Evolutionary conservation across 2,329 filamentous ascomycete genomes (phyloP).

Genomic region (Penicillium digitatum): DNA sequence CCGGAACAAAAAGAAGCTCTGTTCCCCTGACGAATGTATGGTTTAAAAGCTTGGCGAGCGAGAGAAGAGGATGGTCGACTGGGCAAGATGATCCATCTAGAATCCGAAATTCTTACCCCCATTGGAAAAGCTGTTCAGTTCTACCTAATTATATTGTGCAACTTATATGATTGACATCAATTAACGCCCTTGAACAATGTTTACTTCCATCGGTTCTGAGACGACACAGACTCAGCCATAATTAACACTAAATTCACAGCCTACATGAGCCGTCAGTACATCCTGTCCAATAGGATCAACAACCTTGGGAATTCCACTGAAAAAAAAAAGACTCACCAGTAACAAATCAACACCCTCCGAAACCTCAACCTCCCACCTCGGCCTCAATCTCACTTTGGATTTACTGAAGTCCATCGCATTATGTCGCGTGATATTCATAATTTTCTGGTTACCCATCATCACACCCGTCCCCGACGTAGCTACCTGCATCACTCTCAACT

Average conservation of each 20-base stretch:
- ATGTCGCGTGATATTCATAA: conserved; percentile 16
- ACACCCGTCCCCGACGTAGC: conserved; percentile 10
- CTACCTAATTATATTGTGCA: not conserved
- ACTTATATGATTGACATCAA: not conserved
- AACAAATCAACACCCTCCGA: conserved; percentile 24
- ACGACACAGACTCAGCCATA: conserved; percentile 4
- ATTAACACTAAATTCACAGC: conserved; percentile 22
- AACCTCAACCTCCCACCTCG: conserved; percentile 23
- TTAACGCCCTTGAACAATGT: not conserved
- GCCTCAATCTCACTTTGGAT: conserved; percentile 9
- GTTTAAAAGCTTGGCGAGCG: conserved; percentile 3
- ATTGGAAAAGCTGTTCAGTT: not conserved
- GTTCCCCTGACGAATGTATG: conserved; percentile 14
- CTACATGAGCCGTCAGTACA: conserved; percentile 1
- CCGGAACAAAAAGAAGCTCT: conserved; percentile 5
- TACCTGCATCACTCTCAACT: conserved; percentile 16
- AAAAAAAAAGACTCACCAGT: conserved; percentile 13
- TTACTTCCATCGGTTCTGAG: not conserved
- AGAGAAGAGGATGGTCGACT: not conserved
- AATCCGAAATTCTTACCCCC: not conserved
- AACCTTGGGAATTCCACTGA: not conserved
- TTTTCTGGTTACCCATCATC: conserved; percentile 19
- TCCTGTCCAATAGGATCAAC: not conserved
- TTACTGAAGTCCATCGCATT: conserved; percentile 14
- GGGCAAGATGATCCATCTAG: not conserved